Conservation (phyloP, 2,329 filamentous ascomycete genomes). For the Aureobasidium vineae region DNA sequence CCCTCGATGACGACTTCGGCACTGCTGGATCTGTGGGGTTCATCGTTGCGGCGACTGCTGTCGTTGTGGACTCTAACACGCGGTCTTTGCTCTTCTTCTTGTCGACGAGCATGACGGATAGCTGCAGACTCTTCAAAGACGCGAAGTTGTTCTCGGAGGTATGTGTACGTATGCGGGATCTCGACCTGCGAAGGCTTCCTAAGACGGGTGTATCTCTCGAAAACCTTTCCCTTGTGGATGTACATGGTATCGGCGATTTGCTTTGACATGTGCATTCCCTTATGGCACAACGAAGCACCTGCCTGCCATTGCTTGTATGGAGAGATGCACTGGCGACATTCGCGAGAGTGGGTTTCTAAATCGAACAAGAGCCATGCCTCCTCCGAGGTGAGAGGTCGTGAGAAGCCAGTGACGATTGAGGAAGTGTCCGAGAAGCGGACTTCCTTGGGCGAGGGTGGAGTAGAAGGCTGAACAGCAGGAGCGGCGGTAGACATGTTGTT, state of each 20-base stretch:
- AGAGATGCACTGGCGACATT: slow-evolving; percentile 47
- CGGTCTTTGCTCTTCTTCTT: neutral
- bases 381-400: slow-evolving; percentile 42
- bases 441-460: slow-evolving; percentile 33
- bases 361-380: slow-evolving; percentile 50
- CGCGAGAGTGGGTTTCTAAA: slow-evolving; percentile 49
- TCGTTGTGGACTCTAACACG: slow-evolving; percentile 10
- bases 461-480: slow-evolving; percentile 27
- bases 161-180: slow-evolving; percentile 43
- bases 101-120: neutral
- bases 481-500: neutral
- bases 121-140: slow-evolving; percentile 14
- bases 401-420: slow-evolving; percentile 37
- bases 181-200: slow-evolving; percentile 48
- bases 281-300: slow-evolving; percentile 45
- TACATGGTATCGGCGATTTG: slow-evolving; percentile 48
- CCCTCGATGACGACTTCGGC: slow-evolving; percentile 14
- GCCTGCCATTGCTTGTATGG: slow-evolving; percentile 45
- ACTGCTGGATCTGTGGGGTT: slow-evolving; percentile 3
- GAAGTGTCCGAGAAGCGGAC: slow-evolving; percentile 33
- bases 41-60: neutral
- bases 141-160: slow-evolving; percentile 6
- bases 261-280: slow-evolving; percentile 46
- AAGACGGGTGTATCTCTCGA: slow-evolving; percentile 30
- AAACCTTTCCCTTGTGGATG: slow-evolving; percentile 38